phyloP scores from a whole-genome alignment of 352 stramenopile species.

The Globisporangium spinosum region DNA sequence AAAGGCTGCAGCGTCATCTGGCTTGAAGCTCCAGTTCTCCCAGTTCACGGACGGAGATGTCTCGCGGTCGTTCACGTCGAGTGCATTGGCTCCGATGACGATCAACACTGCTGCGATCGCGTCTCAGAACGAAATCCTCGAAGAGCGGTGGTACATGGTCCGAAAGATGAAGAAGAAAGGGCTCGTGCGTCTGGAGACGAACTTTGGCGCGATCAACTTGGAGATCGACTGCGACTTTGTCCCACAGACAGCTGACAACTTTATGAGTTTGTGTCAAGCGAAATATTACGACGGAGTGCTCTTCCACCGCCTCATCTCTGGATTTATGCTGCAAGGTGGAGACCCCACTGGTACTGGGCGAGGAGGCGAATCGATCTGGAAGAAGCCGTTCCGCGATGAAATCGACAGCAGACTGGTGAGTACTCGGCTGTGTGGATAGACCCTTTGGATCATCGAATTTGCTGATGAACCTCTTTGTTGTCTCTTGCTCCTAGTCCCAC shows the following conservation, averaged over 20 bases:
- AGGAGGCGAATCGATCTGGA: slow-evolving; percentile 93
- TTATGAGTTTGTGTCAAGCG: slow-evolving; percentile 91
- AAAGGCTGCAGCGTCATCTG: slow-evolving; percentile 9
- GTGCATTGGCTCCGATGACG: slow-evolving; percentile 75
- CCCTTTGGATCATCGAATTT: too few relatives aligned
- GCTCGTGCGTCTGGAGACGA: slow-evolving; percentile 95
- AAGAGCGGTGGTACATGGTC: slow-evolving; percentile 85
- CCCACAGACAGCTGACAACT: slow-evolving; percentile 95
- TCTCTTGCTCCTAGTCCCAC: slow-evolving; percentile 52
- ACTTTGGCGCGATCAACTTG: slow-evolving; percentile 92
- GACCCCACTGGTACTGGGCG: slow-evolving; percentile 94
- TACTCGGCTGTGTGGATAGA: slow-evolving; percentile 8
- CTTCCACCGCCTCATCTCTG: slow-evolving; percentile 96
- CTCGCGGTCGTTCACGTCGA: slow-evolving; percentile 95
- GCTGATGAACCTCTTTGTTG: neutral
- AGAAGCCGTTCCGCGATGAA: slow-evolving; percentile 94
- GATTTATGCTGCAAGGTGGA: slow-evolving; percentile 96
- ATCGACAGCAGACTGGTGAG: slow-evolving; percentile 93
- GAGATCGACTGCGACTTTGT: slow-evolving; percentile 96
- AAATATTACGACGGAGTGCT: slow-evolving; percentile 93
- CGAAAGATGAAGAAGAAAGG: slow-evolving; percentile 94
- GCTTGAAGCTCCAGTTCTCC: slow-evolving; percentile 54
- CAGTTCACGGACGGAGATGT: slow-evolving; percentile 88
- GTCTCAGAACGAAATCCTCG: slow-evolving; percentile 55
- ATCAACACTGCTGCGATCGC: slow-evolving; percentile 46